phyloP scores from a whole-genome alignment of 805 yeast genomes.

The Hanseniaspora vineae region DNA sequence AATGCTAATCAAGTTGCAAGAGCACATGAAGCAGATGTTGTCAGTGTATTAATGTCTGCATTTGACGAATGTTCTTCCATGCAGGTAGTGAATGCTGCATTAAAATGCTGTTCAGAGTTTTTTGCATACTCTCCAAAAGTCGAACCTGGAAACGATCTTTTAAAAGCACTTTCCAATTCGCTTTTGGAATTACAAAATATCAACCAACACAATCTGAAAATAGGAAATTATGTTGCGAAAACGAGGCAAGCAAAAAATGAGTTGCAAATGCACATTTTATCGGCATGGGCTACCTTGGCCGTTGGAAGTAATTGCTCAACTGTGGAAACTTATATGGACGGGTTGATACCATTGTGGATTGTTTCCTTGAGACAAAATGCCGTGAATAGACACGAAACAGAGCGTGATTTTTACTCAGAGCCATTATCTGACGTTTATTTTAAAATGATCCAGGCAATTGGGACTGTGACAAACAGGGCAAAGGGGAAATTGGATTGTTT shows the following conservation, averaged over 20 bases:
- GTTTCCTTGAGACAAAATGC: constrained; percentile 64
- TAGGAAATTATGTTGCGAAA: constrained; percentile 42
- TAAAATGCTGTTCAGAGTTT: constrained; percentile 65
- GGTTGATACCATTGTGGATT: constrained; percentile 71
- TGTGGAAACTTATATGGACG: constrained; percentile 41
- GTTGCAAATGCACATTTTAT: constrained; percentile 46
- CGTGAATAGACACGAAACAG: constrained; percentile 29
- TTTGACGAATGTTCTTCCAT: constrained; percentile 64
- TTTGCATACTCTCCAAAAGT: neutral
- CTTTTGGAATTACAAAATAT: constrained; percentile 38
- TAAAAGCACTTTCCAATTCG: constrained; percentile 51
- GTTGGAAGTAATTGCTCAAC: constrained; percentile 27
- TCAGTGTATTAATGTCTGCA: constrained; percentile 80
- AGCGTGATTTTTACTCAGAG: neutral
- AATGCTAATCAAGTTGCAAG: constrained; percentile 51
- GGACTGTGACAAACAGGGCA: constrained; percentile 45
- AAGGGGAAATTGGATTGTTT: constrained; percentile 31
- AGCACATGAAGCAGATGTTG: constrained; percentile 88
- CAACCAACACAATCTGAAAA: constrained; percentile 25
- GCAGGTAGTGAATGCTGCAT: constrained; percentile 60
- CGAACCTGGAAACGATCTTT: constrained; percentile 27
- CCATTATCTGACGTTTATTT: constrained; percentile 50
- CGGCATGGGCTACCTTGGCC: constrained; percentile 61
- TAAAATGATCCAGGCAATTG: constrained; percentile 63
- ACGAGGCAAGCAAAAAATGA: constrained; percentile 36